phyloP scores from a whole-genome alignment of 2,329 filamentous ascomycete genomes.

The Sporothrix brunneoviolacea region DNA sequence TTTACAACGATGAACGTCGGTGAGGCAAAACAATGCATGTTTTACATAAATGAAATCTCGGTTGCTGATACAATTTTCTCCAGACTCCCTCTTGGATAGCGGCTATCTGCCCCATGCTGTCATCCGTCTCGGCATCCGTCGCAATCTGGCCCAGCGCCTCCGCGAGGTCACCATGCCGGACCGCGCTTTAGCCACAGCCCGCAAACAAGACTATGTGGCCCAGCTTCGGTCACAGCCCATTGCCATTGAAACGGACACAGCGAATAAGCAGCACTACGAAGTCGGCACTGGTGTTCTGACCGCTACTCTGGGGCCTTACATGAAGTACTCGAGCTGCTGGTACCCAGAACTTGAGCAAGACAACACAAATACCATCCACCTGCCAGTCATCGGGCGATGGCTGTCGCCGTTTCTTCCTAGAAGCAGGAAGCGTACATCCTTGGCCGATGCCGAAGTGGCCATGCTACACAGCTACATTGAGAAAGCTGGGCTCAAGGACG shows the following conservation, averaged over 20 bases:
- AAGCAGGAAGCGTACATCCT: slow-evolving; percentile 43
- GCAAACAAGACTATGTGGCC: slow-evolving; percentile 53
- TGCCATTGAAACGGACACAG: slow-evolving; percentile 58
- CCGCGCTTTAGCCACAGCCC: slow-evolving; percentile 32
- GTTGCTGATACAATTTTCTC: not conserved
- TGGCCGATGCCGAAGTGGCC: slow-evolving; percentile 58
- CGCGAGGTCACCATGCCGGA: slow-evolving; percentile 38
- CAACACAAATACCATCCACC: not conserved
- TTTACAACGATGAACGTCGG: slow-evolving; percentile 16
- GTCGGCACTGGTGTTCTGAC: slow-evolving; percentile 59
- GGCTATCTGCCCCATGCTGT: slow-evolving; percentile 58
- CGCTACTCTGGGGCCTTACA: slow-evolving; percentile 57
- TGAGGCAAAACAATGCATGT: slow-evolving; percentile 1
- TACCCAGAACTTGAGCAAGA: slow-evolving; percentile 38
- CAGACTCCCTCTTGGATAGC: slow-evolving; percentile 54
- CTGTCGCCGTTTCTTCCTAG: not conserved
- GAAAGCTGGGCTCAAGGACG: slow-evolving; percentile 51
- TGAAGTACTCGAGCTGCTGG: slow-evolving; percentile 66
- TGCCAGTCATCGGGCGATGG: not conserved
- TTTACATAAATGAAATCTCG: too few relatives aligned
- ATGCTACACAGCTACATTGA: slow-evolving; percentile 60
- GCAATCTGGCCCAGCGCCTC: slow-evolving; percentile 57
- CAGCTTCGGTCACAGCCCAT: slow-evolving; percentile 55
- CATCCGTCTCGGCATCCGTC: slow-evolving; percentile 59
- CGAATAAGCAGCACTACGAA: slow-evolving; percentile 68